Evolutionary conservation across 179 eudicot species (phyloP), one percentile per base, ranked within the genome.

Genomic region (Beta macrorhiza): DNA sequence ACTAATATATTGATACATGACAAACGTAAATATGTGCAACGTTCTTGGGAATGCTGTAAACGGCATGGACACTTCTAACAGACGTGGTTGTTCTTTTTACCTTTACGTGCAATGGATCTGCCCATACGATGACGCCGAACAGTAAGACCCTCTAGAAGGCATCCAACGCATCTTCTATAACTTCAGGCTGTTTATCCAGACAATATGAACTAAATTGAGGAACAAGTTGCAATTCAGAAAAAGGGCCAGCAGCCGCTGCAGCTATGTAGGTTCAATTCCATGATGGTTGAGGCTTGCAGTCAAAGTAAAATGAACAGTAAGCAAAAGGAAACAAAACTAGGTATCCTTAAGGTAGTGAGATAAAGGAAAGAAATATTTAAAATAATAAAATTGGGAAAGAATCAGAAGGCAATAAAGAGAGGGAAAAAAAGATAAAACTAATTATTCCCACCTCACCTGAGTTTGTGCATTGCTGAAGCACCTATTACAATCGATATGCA

Each of bases 211-310:
- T 82, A 78, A 91, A 88, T 29, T 87, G 87, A 56, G 90, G 92
- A 82, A 93, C 79, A 56, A 83, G 87, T 1, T 92, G 93, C 84
- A 96, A 85, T 85, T 96, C 98, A 52, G 81, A 80, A 42, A 96
- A 96, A 79, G 94, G 98, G n/a, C 91, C 90, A 20, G 90, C 87
- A 15, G 94, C 98, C 37, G 99, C 99, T 55, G 93, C 99, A 37
- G 99, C 98, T 83, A 98, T 96, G 82, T 98, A 96, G 19, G 99
- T 96, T 13, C 95, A 91, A 78, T 96, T 98, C 98, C 94, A 90
- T 49, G 98, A 90, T 65, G 99, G 99, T 76, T 96, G 99, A 79
- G 99, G 97, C 85, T 98, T 96, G 85, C 70, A 55, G 19, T 83
- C 75, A 77, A 80, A 47, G 37, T 58, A 79, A 17, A 74, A 74